Base-by-base conservation (phyloP, 192 early-diverging fungal genomes). In the Coemansia sp. region DNA sequence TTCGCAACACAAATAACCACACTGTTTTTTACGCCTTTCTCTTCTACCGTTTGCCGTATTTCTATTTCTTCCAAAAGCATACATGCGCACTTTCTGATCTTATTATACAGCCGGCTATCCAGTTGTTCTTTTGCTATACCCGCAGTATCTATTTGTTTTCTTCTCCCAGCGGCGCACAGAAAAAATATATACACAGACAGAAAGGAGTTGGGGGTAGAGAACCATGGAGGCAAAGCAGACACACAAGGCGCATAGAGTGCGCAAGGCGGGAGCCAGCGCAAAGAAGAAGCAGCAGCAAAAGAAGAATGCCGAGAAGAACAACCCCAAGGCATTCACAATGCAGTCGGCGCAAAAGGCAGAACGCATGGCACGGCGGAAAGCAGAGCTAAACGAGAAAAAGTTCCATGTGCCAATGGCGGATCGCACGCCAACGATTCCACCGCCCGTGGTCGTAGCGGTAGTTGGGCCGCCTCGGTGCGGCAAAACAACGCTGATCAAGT, bases 401-500 rank as follows among this genome's bases (percentile, higher is more conserved):
- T 89, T 95, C 57, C 98, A 99, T 85, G 94, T 99, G 0, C 96
- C 98, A 25, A 86, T 94, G 71, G 94, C 95, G 17, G 96, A 99
- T 80, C 89, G 95, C 64, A 94, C 95, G 25, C 94, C 95, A 0
- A 75, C 90, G 57, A 92, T 93, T 41, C 86, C 98, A 41, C 94
- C 98, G 42, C 98, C 98, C 17, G 85, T 96, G 37, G 84, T 99
- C 0, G 88, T 99, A 62, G 95, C 96, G 7, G 94, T 99, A 11
- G 98, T 96, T 54, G 98, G 98, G 12, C 98, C 98, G 40, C 95
- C 84, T 32, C 92, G 68, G 86, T 90, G 57, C 91, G 97, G 97
- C 67, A 99, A 99, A 76, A 93, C 95, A 14, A 99, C 97, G n/a
- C 77, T 98, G 65, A 97, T 99, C 76, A 91, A 90, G 58, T 97